Conservation (phyloP, 176 grass and related monocot genomes). For the Avena atlantica region DNA sequence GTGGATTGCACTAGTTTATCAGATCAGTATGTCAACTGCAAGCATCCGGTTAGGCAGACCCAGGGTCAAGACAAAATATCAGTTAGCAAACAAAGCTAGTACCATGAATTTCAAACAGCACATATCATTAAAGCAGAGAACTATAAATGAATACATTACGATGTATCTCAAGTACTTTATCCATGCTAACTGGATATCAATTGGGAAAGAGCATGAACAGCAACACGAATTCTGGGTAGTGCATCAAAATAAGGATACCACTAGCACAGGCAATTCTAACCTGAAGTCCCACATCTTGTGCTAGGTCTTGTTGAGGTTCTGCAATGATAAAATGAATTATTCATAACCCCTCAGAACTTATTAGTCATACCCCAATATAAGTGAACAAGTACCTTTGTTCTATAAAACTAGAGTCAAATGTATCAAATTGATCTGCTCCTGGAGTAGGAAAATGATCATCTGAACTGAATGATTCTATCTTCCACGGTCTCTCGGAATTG, state of each 20-base stretch:
- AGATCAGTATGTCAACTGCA: conserved; percentile 6
- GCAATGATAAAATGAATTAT: conserved; percentile 43
- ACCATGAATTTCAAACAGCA: conserved; percentile 21
- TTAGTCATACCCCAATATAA: conserved; percentile 27
- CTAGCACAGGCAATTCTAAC: conserved; percentile 38
- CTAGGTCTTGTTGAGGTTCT: conserved; percentile 50
- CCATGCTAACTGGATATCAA: conserved; percentile 31
- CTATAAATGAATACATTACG: background rate
- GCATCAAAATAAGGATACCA: background rate
- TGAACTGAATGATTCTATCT: conserved; percentile 40
- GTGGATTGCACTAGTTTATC: conserved; percentile 24
- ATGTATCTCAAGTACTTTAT: conserved; percentile 15
- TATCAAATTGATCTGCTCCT: conserved; percentile 46
- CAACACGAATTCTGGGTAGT: background rate
- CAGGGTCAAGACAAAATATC: background rate
- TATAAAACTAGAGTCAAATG: conserved; percentile 38
- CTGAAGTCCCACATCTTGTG: conserved; percentile 51
- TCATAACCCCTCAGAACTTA: background rate
- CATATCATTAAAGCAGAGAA: conserved; percentile 18
- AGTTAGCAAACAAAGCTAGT: conserved; percentile 31
- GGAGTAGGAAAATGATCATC: conserved; percentile 39
- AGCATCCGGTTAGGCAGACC: conserved; percentile 25
- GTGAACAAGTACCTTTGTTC: conserved; percentile 47
- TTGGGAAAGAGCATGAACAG: conserved; percentile 24
- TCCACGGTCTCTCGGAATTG: conserved; percentile 51